Conservation (phyloP, 2,329 filamentous ascomycete genomes). For the Diaporthe nobilis region DNA sequence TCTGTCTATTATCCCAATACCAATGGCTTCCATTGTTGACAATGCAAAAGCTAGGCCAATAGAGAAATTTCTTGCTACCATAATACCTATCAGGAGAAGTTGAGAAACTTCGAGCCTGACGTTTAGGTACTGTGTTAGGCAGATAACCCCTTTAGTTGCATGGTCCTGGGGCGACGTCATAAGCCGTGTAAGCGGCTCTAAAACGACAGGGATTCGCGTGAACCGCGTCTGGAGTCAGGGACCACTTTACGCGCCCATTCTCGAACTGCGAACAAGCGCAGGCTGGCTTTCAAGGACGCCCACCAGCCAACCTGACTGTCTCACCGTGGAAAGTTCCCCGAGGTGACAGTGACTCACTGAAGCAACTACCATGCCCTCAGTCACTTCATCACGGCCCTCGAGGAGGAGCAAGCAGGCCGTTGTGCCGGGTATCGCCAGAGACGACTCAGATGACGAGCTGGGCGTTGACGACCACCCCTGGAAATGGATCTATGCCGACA, state of each 20-base stretch:
- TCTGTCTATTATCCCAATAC: background rate
- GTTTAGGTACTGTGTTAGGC: constrained; percentile 23
- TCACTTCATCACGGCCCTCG: constrained; percentile 18
- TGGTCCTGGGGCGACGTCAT: background rate
- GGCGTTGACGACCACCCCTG: constrained; percentile 79
- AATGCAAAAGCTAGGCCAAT: background rate
- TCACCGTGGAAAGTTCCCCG: background rate
- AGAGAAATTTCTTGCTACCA: background rate
- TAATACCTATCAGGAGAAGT: background rate
- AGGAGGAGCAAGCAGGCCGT: constrained; percentile 41
- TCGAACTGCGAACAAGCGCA: background rate
- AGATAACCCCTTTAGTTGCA: constrained; percentile 37
- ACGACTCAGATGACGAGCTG: constrained; percentile 92
- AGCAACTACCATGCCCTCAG: constrained; percentile 29
- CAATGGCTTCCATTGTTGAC: background rate
- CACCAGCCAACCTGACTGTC: background rate
- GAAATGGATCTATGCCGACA: constrained; percentile 80
- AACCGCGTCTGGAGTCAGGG: constrained; percentile 3
- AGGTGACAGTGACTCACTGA: constrained; percentile 5
- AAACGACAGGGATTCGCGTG: constrained; percentile 41
- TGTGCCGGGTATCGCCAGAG: constrained; percentile 74
- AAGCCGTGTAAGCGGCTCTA: background rate
- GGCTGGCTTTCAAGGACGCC: background rate
- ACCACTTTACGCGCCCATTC: constrained; percentile 38
- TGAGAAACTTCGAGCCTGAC: background rate